These are phyloP conservation scores for Leccinum angustisporum DNA, from an alignment of 1,284 basidiomycete species.

Conservation along the genomic window DNA sequence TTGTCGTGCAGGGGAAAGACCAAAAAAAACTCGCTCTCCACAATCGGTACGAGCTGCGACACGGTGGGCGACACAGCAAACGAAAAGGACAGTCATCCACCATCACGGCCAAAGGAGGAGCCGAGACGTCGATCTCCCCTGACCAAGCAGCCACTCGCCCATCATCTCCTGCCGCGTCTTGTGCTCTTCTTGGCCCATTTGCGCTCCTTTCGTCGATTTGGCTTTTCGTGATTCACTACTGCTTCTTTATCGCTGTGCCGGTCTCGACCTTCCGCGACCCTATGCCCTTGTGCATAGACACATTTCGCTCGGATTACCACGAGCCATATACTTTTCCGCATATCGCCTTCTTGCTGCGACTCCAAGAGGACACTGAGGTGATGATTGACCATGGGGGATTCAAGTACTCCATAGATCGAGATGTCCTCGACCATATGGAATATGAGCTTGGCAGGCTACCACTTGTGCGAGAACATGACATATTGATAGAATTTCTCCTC, in stretches of 20 bases:
- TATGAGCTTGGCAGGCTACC: too few species aligned
- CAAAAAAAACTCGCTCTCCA: conserved; percentile 26
- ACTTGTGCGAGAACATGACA: too few species aligned
- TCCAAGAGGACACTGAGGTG: too few species aligned
- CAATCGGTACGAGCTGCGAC: conserved; percentile 26
- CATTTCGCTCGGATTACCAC: conserved; percentile 35
- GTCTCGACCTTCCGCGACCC: conserved; percentile 25
- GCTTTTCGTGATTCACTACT: conserved; percentile 27
- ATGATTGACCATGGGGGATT: too few species aligned
- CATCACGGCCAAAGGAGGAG: conserved; percentile 25
- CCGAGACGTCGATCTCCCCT: conserved; percentile 59
- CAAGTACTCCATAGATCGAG: too few species aligned
- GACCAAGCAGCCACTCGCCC: conserved; percentile 76
- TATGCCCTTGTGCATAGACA: conserved; percentile 32
- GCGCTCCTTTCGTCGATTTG: conserved; percentile 21
- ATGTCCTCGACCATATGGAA: too few species aligned
- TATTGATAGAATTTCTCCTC: too few species aligned
- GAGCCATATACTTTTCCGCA: too few species aligned
- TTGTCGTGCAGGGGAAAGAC: conserved; percentile 5
- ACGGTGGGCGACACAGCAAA: conserved; percentile 21
- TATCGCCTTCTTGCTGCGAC: too few species aligned
- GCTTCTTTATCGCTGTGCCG: conserved; percentile 27
- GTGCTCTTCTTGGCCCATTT: conserved; percentile 32
- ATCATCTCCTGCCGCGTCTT: conserved; percentile 53
- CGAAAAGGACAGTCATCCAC: conserved; percentile 20